Evolutionary conservation across 768 basidiomycete genomes (phyloP).

Genomic region (Ramaria sp.): DNA sequence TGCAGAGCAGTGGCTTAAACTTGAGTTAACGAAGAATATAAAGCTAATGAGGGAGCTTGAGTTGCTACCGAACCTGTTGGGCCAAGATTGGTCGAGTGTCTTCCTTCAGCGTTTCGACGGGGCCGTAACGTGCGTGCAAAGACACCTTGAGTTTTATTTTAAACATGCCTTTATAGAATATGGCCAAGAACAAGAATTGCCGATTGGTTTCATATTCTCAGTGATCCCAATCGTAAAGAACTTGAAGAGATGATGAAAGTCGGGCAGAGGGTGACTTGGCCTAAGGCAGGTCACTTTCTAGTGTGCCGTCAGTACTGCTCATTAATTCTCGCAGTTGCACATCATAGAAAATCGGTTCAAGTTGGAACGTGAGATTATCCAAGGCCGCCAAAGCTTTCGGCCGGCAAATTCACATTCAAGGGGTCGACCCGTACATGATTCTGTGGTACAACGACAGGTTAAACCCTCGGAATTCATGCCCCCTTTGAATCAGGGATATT

Average conservation of each 20-base stretch:
- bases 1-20: slow-evolving; percentile 88
- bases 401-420: slow-evolving; percentile 14
- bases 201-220: slow-evolving; percentile 80
- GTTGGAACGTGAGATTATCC: slow-evolving; percentile 72
- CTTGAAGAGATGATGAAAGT: slow-evolving; percentile 79
- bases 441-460: slow-evolving; percentile 18
- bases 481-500: slow-evolving; percentile 24
- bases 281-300: slow-evolving; percentile 49
- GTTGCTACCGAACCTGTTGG: slow-evolving; percentile 83
- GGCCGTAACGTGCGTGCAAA: slow-evolving; percentile 59
- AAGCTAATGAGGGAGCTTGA: slow-evolving; percentile 96
- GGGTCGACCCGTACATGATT: slow-evolving; percentile 15
- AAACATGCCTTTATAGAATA: slow-evolving; percentile 40
- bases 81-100: slow-evolving; percentile 94
- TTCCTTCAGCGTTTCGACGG: slow-evolving; percentile 93
- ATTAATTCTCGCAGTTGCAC: slow-evolving; percentile 45
- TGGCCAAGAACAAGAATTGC: slow-evolving; percentile 77
- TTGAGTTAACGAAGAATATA: slow-evolving; percentile 95
- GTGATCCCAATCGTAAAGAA: slow-evolving; percentile 73
- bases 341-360: slow-evolving; percentile 89
- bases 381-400: slow-evolving; percentile 68
- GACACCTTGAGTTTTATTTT: background rate
- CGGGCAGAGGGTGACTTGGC: slow-evolving; percentile 92
- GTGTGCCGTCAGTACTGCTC: background rate
- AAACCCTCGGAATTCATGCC: slow-evolving; percentile 10